These are phyloP conservation scores for Russula dissimulans DNA, from an alignment of 768 basidiomycete species.

Conservation along the genomic window DNA sequence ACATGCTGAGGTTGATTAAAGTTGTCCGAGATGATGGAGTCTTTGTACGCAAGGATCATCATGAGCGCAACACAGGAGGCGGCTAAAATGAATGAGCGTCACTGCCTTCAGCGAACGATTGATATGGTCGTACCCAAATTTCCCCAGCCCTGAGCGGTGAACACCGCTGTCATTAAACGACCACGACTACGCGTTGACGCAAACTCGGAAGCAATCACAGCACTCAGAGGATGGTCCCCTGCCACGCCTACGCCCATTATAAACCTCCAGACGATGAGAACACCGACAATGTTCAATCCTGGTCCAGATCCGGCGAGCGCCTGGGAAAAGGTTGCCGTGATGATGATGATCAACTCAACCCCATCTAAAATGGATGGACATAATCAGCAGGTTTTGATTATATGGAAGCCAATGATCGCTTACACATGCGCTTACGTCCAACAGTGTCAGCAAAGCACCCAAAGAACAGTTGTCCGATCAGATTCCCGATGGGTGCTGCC, in stretches of 20 bases:
- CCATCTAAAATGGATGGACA: constrained; percentile 36
- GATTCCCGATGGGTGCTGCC: constrained; percentile 32
- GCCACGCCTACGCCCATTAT: constrained; percentile 80
- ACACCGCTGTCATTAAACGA: constrained; percentile 82
- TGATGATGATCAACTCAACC: constrained; percentile 71
- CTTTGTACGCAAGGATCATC: constrained; percentile 59
- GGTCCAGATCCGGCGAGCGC: constrained; percentile 63
- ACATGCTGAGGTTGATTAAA: constrained; percentile 37
- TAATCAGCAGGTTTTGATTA: not conserved
- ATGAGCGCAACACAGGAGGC: constrained; percentile 61
- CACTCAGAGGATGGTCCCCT: constrained; percentile 78
- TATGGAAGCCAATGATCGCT: not conserved
- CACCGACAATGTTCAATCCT: constrained; percentile 64
- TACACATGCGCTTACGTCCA: constrained; percentile 52
- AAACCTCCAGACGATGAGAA: constrained; percentile 77
- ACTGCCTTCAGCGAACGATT: not conserved
- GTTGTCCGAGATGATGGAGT: constrained; percentile 38
- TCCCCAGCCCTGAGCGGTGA: constrained; percentile 82
- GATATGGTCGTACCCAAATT: constrained; percentile 47
- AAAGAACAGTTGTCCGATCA: constrained; percentile 35
- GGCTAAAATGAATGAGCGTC: constrained; percentile 28
- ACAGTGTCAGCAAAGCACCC: constrained; percentile 37
- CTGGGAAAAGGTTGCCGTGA: constrained; percentile 69
- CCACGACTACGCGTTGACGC: constrained; percentile 69
- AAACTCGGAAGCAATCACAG: constrained; percentile 86